Base-by-base conservation (phyloP, 2,329 filamentous ascomycete genomes). In the Pyricularia sp. region DNA sequence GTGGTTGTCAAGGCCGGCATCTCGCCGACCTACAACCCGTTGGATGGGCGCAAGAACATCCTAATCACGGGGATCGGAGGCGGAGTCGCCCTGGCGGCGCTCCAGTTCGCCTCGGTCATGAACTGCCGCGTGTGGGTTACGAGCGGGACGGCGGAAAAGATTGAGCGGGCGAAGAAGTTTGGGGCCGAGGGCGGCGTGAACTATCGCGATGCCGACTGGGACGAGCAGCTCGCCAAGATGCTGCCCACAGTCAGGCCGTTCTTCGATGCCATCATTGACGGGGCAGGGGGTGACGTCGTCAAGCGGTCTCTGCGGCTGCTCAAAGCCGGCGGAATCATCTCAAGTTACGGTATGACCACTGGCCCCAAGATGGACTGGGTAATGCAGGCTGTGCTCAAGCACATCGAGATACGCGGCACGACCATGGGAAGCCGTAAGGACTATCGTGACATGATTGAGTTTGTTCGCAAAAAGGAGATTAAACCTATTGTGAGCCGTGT, bases 391-490 rank as follows among this genome's bases (percentile, higher is more conserved):
- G 91, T 95, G 17, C 79, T 98, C 70, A 92, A 90, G 78, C 97
- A 98, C 75, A 86, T 97, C 68, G 94, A 98, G 73, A 84, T 98
- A 31, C 86, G 86, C 66, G 94, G 95, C 23, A 89, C 87, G 17
- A 97, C 94, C 0, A 97, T 98, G 94, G 94, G 94, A 0, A 97
- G 92, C 31, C 85, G 92, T 64, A 89, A 87, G 75, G 95, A 98
- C 80, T 98, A 97, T 76, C 83, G 83, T n/a, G 92, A 95, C 26
- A 97, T 98, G 93, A 84, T 97, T 14, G 70, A 67, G 33, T 74
- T 68, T 25, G 90, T 97, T 50, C 83, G 84, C 14, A 80, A 88
- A 71, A 88, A 92, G 72, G 86, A 90, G 75, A 89, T 97, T 70
- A 85, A 82, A 68, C 94, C 94, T 0, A 83, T 97, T 3, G 86